These are phyloP conservation scores for Bryoerythrophyllum caledonicum DNA, from an alignment of 225 moss, liverwort and hornwort genomes.

Conservation along the genomic window DNA sequence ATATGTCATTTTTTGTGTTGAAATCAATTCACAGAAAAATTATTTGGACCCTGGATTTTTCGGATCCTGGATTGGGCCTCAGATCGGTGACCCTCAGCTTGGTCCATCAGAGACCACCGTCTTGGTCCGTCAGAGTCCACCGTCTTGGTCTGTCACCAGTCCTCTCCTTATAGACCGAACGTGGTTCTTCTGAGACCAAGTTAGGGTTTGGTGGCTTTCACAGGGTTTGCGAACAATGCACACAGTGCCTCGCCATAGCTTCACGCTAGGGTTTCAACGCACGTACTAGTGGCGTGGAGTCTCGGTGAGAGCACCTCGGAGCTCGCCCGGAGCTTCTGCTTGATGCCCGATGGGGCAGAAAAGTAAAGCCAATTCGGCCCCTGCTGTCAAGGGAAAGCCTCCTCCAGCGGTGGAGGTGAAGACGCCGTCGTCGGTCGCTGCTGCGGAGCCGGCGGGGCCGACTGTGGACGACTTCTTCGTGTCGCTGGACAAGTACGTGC, in stretches of 20 bases:
- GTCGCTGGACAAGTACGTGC: constrained; percentile 69
- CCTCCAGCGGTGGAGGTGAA: constrained; percentile 33
- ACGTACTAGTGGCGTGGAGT: neutral
- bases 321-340: neutral
- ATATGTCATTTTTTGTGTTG: too few relatives aligned
- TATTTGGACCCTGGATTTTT: too few relatives aligned
- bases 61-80: too few relatives aligned
- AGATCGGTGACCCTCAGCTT: too few relatives aligned
- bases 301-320: neutral
- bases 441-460: constrained; percentile 52
- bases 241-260: neutral
- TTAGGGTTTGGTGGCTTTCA: neutral
- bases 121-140: too few relatives aligned
- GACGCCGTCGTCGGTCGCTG: constrained; percentile 18
- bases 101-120: too few relatives aligned
- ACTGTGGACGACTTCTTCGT: constrained; percentile 78
- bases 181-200: too few relatives aligned
- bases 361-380: constrained; percentile 29
- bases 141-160: too few relatives aligned
- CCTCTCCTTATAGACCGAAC: too few relatives aligned
- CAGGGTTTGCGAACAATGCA: neutral
- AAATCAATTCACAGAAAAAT: too few relatives aligned
- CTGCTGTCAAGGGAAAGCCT: constrained; percentile 44
- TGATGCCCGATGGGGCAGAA: constrained; percentile 56
- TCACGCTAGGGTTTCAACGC: neutral